A percentile compares a stretch with the other conserved stretches of the same genome.
Evolutionary conservation across 1,284 basidiomycete genomes (phyloP).

Genomic region (Boletus albobrunnescens): DNA sequence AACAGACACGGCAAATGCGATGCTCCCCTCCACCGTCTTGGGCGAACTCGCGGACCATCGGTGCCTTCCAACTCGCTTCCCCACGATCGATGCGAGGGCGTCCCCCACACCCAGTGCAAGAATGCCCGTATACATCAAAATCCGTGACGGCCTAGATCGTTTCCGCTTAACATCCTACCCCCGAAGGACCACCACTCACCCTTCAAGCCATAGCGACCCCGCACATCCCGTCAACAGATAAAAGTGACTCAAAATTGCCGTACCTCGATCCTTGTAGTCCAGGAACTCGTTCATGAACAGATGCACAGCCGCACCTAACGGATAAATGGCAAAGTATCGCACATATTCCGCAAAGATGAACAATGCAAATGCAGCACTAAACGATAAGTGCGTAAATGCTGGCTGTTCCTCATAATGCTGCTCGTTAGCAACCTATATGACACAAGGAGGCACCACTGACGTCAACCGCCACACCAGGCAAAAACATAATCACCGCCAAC

Average conservation of each 20-base stretch:
- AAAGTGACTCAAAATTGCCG: constrained; percentile 95
- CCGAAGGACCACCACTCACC: constrained; percentile 46
- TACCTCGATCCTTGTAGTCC: constrained; percentile 92
- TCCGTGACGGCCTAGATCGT: constrained; percentile 53
- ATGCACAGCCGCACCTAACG: constrained; percentile 91
- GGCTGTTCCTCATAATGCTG: constrained; percentile 52
- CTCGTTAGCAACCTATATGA: constrained; percentile 19
- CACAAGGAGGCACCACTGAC: constrained; percentile 50
- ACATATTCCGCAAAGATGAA: constrained; percentile 97
- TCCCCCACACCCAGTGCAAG: constrained; percentile 91
- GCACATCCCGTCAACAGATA: constrained; percentile 96
- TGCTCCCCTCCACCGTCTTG: constrained; percentile 91
- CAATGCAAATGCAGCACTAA: constrained; percentile 88
- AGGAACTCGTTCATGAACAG: constrained; percentile 97
- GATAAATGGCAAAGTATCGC: constrained; percentile 97
- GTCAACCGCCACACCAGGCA: constrained; percentile 90
- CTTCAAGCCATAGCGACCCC: constrained; percentile 91
- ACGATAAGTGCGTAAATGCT: constrained; percentile 92
- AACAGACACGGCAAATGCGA: constrained; percentile 78
- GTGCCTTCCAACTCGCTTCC: constrained; percentile 74
- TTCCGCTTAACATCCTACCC: constrained; percentile 6
- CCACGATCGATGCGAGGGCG: constrained; percentile 89
- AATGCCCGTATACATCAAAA: constrained; percentile 87
- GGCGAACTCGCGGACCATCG: constrained; percentile 80
- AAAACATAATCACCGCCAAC: constrained; percentile 92